These are phyloP conservation scores for Phytophthora pluvialis DNA, from an alignment of 352 stramenopile genomes.

Conservation along the genomic window DNA sequence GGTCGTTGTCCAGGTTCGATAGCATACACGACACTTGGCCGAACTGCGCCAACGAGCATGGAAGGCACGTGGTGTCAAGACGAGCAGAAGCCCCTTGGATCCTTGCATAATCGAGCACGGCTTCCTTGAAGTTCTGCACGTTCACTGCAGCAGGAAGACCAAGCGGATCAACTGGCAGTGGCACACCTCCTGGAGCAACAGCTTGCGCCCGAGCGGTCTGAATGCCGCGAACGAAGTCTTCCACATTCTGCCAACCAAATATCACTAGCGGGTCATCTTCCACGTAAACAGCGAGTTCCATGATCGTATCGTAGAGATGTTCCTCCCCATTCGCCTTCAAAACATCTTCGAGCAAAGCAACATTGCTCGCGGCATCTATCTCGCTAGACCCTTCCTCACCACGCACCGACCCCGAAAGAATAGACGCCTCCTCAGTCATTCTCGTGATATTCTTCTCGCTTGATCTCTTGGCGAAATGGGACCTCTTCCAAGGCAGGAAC, in stretches of 20 bases:
- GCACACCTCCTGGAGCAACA: not conserved
- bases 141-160: constrained; percentile 15
- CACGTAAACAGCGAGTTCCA: constrained; percentile 17
- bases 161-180: constrained; percentile 2
- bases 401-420: no score
- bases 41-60: constrained; percentile 8
- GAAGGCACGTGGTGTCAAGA: constrained; percentile 20
- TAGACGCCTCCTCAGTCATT: no score
- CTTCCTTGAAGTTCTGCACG: constrained; percentile 23
- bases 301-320: constrained; percentile 3
- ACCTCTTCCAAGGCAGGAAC: constrained; percentile 1
- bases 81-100: not conserved
- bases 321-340: constrained; percentile 17
- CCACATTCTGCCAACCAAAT: not conserved
- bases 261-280: not conserved
- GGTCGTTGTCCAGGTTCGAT: not conserved
- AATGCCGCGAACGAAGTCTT: constrained; percentile 22
- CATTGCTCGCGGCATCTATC: no score
- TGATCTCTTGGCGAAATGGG: no score
- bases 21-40: no score
- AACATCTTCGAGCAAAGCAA: constrained; percentile 30
- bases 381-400: no score
- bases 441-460: no score
- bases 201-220: constrained; percentile 20
- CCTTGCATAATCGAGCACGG: constrained; percentile 17